Conservation (phyloP, 768 basidiomycete genomes). For the Tricholoma furcatifolium region DNA sequence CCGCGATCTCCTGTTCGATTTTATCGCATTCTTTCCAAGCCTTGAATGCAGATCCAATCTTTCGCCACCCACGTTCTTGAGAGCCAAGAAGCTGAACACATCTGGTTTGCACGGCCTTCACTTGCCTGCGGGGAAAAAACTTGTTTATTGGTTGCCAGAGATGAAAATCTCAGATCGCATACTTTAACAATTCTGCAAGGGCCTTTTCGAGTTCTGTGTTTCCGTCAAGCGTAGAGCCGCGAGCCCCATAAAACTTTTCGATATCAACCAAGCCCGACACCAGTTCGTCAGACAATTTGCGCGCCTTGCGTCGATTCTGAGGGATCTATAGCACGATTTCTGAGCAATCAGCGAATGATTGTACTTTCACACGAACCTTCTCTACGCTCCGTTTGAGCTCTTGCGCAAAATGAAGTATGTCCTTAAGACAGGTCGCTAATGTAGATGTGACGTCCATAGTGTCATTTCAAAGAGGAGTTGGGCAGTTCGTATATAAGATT, state of each 20-base stretch:
- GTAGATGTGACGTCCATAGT: conserved; percentile 5
- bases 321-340: conserved; percentile 3
- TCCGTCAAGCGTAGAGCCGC: conserved; percentile 3
- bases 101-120: neutral
- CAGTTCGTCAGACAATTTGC: conserved; percentile 10
- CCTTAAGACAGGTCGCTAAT: neutral
- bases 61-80: conserved; percentile 3
- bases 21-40: conserved; percentile 8
- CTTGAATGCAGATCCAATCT: conserved; percentile 7
- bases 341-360: neutral
- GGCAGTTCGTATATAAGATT: no score
- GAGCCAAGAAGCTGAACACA: neutral
- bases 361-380: neutral
- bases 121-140: neutral
- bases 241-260: conserved; percentile 11
- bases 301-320: conserved; percentile 7
- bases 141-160: neutral
- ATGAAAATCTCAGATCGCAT: neutral
- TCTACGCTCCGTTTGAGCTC: conserved; percentile 12
- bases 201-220: conserved; percentile 8
- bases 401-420: conserved; percentile 5
- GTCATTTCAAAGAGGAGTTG: neutral
- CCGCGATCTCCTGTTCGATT: conserved; percentile 7
- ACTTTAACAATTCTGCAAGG: conserved; percentile 1
- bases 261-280: conserved; percentile 8